Evolutionary conservation across 192 early-diverging fungal genomes (phyloP), one percentile per base, ranked within the genome.

Genomic region (Backusella mclennaniae): DNA sequence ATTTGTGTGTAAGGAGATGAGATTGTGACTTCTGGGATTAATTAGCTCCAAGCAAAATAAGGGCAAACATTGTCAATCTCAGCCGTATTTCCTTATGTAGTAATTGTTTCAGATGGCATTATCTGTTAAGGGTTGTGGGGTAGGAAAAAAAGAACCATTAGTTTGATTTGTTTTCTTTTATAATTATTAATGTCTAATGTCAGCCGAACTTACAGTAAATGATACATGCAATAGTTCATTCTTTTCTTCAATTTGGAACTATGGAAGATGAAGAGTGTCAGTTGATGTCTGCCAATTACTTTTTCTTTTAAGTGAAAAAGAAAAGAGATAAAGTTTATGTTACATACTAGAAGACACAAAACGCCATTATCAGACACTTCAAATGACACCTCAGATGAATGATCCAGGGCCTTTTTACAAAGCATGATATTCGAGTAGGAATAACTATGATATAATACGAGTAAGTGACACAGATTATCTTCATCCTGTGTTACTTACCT

Each of bases 61-160:
- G 35, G 31, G 17, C 31, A 36, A n/a, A 35, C 33, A 36, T 21
- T 33, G 33, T 68, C 33, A 35, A 73, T 74, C 73, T 74, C 73
- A 74, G 56, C 33, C 14, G 35, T 23, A n/a, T 74, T 74, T 17
- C 73, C 73, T 74, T 74, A 63, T 74, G 41, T 23, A 38, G 73
- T 11, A 72, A n/a, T 72, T 29, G 38, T 72, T 46, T 72, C 38
- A 72, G 70, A 72, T 72, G 70, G 42, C 70, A 72, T 39, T 17
- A 49, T 44, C 70, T 72, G 31, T 35, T 39, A 74, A 42, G 23
- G 35, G 46, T 49, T 56, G 53, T n/a, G 15, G 56, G 33, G 59
- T 35, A 35, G 35, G 29, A 66, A 38, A 73, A 38, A 49, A 29
- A 21, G 15, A 72, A 15, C 23, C 17, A 35, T 31, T 59, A 35